phyloP scores from a whole-genome alignment of 1,284 basidiomycete species.

The Moesziomyces parantarcticus region DNA sequence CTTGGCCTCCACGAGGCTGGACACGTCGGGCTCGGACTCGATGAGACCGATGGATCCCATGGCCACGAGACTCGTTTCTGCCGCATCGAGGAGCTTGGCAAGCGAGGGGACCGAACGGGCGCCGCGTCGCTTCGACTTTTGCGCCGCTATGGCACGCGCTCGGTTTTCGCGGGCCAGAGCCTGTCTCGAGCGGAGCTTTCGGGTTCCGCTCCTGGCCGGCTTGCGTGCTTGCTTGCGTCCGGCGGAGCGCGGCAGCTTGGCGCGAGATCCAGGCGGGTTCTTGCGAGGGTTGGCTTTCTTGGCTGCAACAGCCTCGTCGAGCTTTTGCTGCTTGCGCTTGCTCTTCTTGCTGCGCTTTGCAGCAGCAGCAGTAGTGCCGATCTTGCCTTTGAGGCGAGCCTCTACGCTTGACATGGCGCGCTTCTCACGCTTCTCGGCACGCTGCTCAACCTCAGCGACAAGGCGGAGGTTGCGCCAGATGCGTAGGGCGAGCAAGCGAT shows the following conservation, averaged over 20 bases:
- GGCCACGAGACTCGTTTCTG: conserved; percentile 56
- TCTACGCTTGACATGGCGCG: conserved; percentile 49
- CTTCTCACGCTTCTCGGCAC: conserved; percentile 59
- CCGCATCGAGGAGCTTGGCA: conserved; percentile 60
- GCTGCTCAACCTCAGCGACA: conserved; percentile 56
- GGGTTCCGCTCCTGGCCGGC: conserved; percentile 57
- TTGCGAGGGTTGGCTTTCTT: conserved; percentile 35
- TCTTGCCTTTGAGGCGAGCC: conserved; percentile 36
- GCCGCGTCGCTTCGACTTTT: conserved; percentile 51
- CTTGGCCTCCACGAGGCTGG: conserved; percentile 64
- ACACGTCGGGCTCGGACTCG: conserved; percentile 65
- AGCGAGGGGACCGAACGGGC: conserved; percentile 63
- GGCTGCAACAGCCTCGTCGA: conserved; percentile 14
- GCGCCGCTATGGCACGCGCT: conserved; percentile 40
- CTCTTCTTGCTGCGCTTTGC: conserved; percentile 30
- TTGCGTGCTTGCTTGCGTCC: conserved; percentile 28
- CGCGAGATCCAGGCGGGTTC: conserved; percentile 40
- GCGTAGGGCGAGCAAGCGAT: conserved; percentile 60
- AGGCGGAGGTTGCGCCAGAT: conserved; percentile 60
- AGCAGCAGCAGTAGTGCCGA: background rate
- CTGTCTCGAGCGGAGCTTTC: conserved; percentile 34
- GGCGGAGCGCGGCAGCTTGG: conserved; percentile 31
- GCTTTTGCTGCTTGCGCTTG: conserved; percentile 39
- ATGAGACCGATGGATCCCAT: conserved; percentile 60
- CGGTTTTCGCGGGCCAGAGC: conserved; percentile 33